Base-by-base conservation (phyloP, 768 basidiomycete species). In the Leccinum variicolor region DNA sequence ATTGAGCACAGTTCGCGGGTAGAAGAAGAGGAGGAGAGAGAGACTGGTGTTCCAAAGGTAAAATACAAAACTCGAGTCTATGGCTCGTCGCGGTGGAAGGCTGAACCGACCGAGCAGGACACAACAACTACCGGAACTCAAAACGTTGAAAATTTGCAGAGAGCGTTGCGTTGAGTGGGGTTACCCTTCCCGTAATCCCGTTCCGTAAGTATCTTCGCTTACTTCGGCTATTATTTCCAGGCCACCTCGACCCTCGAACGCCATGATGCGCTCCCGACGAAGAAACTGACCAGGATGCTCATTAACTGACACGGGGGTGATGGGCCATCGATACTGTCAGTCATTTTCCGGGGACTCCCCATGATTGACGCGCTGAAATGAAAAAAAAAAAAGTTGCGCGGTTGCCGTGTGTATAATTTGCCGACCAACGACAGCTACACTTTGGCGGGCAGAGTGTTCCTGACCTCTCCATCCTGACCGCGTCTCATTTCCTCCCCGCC, bases 61-160 rank as follows among this genome's bases (percentile, higher is more conserved):
- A 59, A 68, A 55, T 69, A 70, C 64, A 69, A 56, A 52, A 52
- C 36, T 56, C 43, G 46, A 52, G 46, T 17, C 26, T 53, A 57
- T 46, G 50, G 50, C 53, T 41, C 8, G 39, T 41, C 57, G 54
- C 28, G 59, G 31, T 29, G 57, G 31, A 53, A 41, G 17, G 39
- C 58, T 61, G 54, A 59, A 55, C 64, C 21, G 31, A 57, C 56
- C 54, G 56, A 48, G 54, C 53, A 49, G 53, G 57, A 53, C 28
- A 54, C 46, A 47, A 41, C 39, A 46, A 41, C 39, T 41, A 41
- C 39, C n/a, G 34, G 15, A 41, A n/a, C 55, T 57, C 53, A 47
- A 33, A 59, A 59, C 50, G 63, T 45, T 50, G 67, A 70, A 70
- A 71, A 62, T 65, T 69, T 69, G 69, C 50, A 41, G 59, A 67